Percentiles rank a stretch among this genome's conserved stretches.
Conservation (phyloP, 2,329 filamentous ascomycete genomes). For the Camillea tinctor region DNA sequence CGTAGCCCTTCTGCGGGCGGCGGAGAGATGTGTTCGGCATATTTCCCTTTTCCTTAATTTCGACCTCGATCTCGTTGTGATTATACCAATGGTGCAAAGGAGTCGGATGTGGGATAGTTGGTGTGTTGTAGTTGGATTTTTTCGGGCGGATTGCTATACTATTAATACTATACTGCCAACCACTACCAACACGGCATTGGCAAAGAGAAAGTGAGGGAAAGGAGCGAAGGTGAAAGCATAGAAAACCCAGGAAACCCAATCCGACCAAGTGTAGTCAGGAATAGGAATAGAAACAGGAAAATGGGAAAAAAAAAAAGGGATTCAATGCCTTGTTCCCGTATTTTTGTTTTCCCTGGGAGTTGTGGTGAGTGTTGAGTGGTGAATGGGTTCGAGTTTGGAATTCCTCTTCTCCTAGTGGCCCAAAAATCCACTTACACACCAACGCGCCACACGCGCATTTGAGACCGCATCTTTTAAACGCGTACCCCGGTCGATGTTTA, state of each 20-base stretch:
- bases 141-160: too few relatives aligned
- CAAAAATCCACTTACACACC: constrained; percentile 18
- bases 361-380: background rate
- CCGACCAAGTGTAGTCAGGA: background rate
- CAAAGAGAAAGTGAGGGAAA: background rate
- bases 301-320: background rate
- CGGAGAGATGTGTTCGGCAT: constrained; percentile 63
- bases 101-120: too few relatives aligned
- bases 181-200: constrained; percentile 1
- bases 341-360: too few relatives aligned
- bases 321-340: background rate
- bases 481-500: constrained; percentile 25
- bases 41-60: constrained; percentile 21
- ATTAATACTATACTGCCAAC: too few relatives aligned
- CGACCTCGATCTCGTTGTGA: too few relatives aligned
- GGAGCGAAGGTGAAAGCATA: background rate
- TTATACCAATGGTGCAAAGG: background rate
- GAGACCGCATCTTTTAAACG: constrained; percentile 8
- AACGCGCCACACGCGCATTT: constrained; percentile 16
- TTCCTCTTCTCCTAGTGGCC: background rate
- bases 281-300: background rate
- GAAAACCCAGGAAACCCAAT: background rate
- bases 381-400: background rate
- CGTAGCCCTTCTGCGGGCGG: constrained; percentile 64
- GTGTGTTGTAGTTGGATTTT: too few relatives aligned